Conservation (phyloP, 495 filamentous ascomycete species). For the Podospora didyma region DNA sequence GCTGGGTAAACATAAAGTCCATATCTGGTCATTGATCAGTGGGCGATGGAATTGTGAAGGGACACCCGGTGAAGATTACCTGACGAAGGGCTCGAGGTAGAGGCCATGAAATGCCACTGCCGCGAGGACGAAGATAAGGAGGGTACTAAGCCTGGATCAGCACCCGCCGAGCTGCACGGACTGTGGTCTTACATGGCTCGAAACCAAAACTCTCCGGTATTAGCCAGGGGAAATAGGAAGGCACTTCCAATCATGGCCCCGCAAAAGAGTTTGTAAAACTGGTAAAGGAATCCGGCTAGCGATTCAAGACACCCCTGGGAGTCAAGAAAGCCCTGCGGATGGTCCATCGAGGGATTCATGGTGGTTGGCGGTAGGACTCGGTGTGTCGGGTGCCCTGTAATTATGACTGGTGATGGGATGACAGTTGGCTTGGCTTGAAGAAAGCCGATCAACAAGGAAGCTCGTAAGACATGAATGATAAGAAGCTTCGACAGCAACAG, state of each 20-base stretch:
- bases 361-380: background rate
- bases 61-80: conserved; percentile 3
- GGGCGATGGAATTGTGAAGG: background rate
- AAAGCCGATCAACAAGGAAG: background rate
- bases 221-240: conserved; percentile 25
- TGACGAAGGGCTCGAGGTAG: conserved; percentile 15
- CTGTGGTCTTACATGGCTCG: conserved; percentile 25
- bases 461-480: no score
- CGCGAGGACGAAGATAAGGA: conserved; percentile 23
- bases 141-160: conserved; percentile 19
- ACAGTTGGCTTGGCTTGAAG: background rate
- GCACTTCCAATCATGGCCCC: conserved; percentile 33
- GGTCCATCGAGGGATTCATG: conserved; percentile 9
- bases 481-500: no score
- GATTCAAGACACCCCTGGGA: background rate
- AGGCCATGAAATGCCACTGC: conserved; percentile 16
- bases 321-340: background rate
- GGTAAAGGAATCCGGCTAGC: background rate
- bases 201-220: conserved; percentile 20
- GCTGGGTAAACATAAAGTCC: conserved; percentile 13
- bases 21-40: conserved; percentile 9
- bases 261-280: conserved; percentile 20
- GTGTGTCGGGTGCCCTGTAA: background rate
- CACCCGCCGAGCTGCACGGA: background rate
- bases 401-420: background rate